Evolutionary conservation across 352 stramenopile species (phyloP).

Genomic region (Phytophthora hibernalis): DNA sequence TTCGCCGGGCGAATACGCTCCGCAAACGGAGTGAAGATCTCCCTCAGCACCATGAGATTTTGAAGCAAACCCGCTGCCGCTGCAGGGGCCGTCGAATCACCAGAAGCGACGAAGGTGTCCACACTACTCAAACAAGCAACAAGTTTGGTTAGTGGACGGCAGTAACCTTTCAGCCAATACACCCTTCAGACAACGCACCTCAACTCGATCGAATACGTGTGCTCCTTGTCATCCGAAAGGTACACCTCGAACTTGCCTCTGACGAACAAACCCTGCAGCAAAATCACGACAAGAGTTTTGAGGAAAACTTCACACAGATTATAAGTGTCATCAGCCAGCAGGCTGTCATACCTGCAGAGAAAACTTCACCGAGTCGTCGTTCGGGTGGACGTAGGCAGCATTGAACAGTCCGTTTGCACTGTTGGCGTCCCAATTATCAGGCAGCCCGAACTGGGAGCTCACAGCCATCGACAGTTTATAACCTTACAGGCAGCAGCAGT

Average conservation of each 20-base stretch:
- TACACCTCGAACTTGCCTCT: conserved; percentile 83
- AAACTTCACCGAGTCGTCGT: conserved; percentile 61
- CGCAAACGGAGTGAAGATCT: conserved; percentile 64
- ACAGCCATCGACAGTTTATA: conserved; percentile 41
- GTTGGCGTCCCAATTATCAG: conserved; percentile 64
- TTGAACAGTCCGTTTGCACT: conserved; percentile 71
- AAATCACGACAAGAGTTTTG: not conserved
- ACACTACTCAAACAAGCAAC: conserved; percentile 29
- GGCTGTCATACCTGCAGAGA: conserved; percentile 57
- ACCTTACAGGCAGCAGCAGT: conserved; percentile 33
- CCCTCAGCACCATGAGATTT: conserved; percentile 56
- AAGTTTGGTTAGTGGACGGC: not conserved
- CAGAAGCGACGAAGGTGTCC: conserved; percentile 42
- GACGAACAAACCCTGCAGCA: conserved; percentile 71
- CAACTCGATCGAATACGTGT: conserved; percentile 80
- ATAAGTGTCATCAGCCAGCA: not conserved
- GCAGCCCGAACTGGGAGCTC: conserved; percentile 43
- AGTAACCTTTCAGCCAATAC: not conserved
- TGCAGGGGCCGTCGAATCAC: conserved; percentile 27
- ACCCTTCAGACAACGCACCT: conserved; percentile 36
- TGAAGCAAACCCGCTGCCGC: conserved; percentile 54
- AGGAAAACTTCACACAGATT: not conserved
- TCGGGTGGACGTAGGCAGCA: conserved; percentile 59
- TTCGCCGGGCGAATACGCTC: conserved; percentile 59
- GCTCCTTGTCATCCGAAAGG: conserved; percentile 67